A percentile compares a stretch with the other conserved stretches of the same genome.
These are phyloP conservation scores for Lentinula raphanica DNA, from an alignment of 768 basidiomycete species.

Conservation along the genomic window DNA sequence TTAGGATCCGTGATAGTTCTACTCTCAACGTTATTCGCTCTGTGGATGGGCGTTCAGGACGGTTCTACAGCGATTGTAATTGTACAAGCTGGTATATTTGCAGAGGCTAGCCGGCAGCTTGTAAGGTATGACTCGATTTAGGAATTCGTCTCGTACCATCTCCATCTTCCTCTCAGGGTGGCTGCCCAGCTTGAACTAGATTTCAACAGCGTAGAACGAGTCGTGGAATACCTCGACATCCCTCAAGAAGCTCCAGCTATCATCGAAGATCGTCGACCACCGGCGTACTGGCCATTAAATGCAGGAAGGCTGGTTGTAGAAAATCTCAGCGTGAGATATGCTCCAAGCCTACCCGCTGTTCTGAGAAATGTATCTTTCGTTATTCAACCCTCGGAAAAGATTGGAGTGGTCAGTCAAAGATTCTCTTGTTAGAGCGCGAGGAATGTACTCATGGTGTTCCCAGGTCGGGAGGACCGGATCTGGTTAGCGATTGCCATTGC, in stretches of 20 bases:
- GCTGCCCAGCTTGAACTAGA: constrained; percentile 68
- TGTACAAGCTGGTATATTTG: constrained; percentile 63
- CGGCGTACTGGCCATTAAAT: constrained; percentile 67
- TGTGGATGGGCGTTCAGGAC: constrained; percentile 49
- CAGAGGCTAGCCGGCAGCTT: constrained; percentile 61
- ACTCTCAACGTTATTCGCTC: constrained; percentile 61
- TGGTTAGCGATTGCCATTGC: constrained; percentile 26
- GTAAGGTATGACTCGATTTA: constrained; percentile 37
- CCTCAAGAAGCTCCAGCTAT: constrained; percentile 65
- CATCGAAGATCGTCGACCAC: constrained; percentile 51
- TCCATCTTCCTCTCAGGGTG: constrained; percentile 33
- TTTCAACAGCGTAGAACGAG: constrained; percentile 71
- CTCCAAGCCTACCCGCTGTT: constrained; percentile 54
- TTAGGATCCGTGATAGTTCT: constrained; percentile 70
- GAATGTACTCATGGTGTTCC: neutral
- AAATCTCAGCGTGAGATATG: constrained; percentile 57
- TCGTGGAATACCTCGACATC: constrained; percentile 63
- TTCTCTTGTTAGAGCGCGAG: neutral
- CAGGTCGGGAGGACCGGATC: constrained; percentile 69
- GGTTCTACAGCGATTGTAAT: constrained; percentile 70
- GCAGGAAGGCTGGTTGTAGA: constrained; percentile 54
- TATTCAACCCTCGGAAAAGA: constrained; percentile 57
- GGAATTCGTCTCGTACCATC: neutral
- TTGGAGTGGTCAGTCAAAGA: constrained; percentile 50
- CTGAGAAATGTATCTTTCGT: constrained; percentile 54